These are phyloP conservation scores for Neurospora hispaniola DNA, from an alignment of 495 filamentous ascomycete genomes.

Conservation along the genomic window DNA sequence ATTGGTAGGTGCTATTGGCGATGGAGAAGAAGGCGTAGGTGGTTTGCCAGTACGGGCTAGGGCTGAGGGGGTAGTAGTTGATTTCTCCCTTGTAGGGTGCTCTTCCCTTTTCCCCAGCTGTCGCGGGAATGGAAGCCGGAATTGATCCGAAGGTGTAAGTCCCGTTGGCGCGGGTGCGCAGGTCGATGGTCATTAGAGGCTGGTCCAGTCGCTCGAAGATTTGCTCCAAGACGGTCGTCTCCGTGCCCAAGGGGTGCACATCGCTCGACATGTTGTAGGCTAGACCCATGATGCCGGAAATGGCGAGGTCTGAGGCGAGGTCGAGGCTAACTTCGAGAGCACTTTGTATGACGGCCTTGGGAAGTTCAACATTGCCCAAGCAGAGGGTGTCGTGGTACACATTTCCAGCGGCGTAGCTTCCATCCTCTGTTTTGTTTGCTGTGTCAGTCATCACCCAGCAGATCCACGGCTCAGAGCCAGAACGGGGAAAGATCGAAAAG, in stretches of 20 bases:
- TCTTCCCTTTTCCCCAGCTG: slow-evolving; percentile 9
- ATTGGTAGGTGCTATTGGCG: slow-evolving; percentile 29
- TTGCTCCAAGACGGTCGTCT: slow-evolving; percentile 59
- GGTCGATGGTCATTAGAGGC: slow-evolving; percentile 58
- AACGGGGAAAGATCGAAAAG: not conserved
- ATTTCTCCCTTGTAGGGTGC: slow-evolving; percentile 40
- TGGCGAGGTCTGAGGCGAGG: slow-evolving; percentile 13
- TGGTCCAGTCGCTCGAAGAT: slow-evolving; percentile 36
- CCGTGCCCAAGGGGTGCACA: slow-evolving; percentile 32
- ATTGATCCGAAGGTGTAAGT: slow-evolving; percentile 74
- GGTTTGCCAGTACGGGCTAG: slow-evolving; percentile 55
- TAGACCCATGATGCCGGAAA: slow-evolving; percentile 28
- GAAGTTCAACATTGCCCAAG: slow-evolving; percentile 39
- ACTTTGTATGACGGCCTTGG: slow-evolving; percentile 45
- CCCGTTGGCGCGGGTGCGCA: slow-evolving; percentile 51
- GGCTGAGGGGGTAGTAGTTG: slow-evolving; percentile 51
- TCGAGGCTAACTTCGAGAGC: slow-evolving; percentile 22
- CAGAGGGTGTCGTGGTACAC: slow-evolving; percentile 29
- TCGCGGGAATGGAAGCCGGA: not conserved
- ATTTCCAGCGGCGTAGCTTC: slow-evolving; percentile 23
- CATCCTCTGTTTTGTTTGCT: slow-evolving; percentile 8
- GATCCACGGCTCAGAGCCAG: not conserved
- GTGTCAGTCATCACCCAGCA: not conserved
- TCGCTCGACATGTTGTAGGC: slow-evolving; percentile 18
- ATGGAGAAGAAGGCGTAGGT: slow-evolving; percentile 46